Base-by-base conservation (phyloP, 169 alveolate genomes). In the Eimeria acervulina region DNA sequence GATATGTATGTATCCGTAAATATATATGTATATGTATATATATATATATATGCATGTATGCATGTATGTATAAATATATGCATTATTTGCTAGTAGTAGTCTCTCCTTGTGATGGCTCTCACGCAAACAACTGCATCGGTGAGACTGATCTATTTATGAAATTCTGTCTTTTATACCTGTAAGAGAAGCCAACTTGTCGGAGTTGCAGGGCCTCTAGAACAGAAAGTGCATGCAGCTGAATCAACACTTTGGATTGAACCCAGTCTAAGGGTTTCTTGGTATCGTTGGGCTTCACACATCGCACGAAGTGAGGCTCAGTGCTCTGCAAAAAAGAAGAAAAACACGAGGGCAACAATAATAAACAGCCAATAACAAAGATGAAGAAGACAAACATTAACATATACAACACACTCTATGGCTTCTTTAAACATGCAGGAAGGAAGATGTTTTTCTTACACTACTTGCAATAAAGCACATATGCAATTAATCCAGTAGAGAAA, bases 241-340 rank as follows among this genome's bases (percentile, higher is more conserved):
- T 97, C 26, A 98, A 95, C 52, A 98, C 98, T 90, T 98, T 98
- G 44, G 99, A 98, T 83, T 97, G 96, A 63, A 97, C 97, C 99
- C 99, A 98, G 38, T 98, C 98, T 66, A 98, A 94, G 31, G 99
- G 99, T 93, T 98, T 96, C 96, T 98, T 98, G 42, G 97, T 88
- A 83, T 98, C 99, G 96, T 98, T 98, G 42, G 99, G 99, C 96
- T 98, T 98, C 72, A 98, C 97, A 96, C 99, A 98, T 23, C 99
- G 97, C 93, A 98, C 97, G 96, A 98, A 98, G 96, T 98, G 99
- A 0, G 99, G 99, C 52, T 97, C 97, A 7, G 97, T 95, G 63
- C 96, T 95, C 96, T 97, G 97, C 72, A 98, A 36, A 70, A 70
- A 28, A 1, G 33, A 36, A 17, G 12, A 42, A 6, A 76, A 36